Base-by-base conservation (phyloP, 345 rosid species). In the Populus deltoides region DNA sequence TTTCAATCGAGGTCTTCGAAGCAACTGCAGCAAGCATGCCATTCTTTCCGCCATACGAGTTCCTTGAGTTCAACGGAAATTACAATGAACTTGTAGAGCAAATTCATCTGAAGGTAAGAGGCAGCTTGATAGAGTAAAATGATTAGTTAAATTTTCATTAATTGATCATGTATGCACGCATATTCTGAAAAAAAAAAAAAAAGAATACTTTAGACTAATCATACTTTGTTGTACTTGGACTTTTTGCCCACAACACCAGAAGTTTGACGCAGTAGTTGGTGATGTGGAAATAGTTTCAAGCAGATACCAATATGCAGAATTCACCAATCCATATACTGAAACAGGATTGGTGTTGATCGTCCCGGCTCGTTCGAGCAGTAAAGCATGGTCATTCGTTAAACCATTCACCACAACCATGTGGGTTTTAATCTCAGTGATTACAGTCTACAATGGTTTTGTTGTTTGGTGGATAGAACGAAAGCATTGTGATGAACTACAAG, bases 381-480 rank as follows among this genome's bases (percentile, higher is more conserved):
- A 72, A 66, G 77, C 76, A 25, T 71, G 70, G 79, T 43, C 75
- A 25, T 70, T 82, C 45, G 6, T 27, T 16, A 78, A 72, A 63
- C 82, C 85, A 1, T 82, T 75, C 35, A 75, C 85, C 17, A 53
- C 7, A 8, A 29, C 79, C 75, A 29, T 78, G 79, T 78, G 82
- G 85, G n/a, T 78, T 45, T 55, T 82, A 24, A 71, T 78, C n/a
- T 6, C 7, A 6, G 3, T 27, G 62, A 27, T 78, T 8, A 75
- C n/a, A 49, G 27, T 78, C 70, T 82, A 82, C 79, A 78, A 78
- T 33, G 85, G 85, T 2, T 82, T 82, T 36, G 65, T 71, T 3
- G 66, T 82, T 11, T 75, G 80, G 82, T 13, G 67, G 41, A 79
- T 79, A 22, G 85, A 79, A 17, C 41, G 80, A 20, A 69, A 47